A percentile compares a stretch with the other conserved stretches of the same genome.
Evolutionary conservation across 202 grass and related monocot species (phyloP).

Genomic region (Musa balbisiana): DNA sequence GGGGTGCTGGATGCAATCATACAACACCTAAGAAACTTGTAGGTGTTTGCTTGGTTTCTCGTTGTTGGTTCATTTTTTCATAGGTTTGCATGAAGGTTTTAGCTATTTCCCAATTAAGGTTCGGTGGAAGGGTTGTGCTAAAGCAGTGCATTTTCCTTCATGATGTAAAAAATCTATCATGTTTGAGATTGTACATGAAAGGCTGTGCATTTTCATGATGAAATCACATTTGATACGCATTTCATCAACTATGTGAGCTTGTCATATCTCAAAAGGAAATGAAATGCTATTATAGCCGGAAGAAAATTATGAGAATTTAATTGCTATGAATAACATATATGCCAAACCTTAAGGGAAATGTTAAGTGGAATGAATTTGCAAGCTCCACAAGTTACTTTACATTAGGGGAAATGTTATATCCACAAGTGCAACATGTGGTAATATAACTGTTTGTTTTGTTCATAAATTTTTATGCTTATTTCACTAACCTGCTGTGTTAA

Average conservation of each 20-base stretch:
- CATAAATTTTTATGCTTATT: neutral
- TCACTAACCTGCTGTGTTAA: neutral
- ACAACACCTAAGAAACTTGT: slow-evolving; percentile 59
- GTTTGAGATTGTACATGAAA: neutral
- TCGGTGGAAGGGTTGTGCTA: neutral
- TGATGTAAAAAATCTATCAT: neutral
- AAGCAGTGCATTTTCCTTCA: neutral
- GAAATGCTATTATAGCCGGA: neutral
- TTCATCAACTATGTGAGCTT: neutral
- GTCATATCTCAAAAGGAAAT: neutral
- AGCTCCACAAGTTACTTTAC: neutral
- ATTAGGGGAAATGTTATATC: no score
- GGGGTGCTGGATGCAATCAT: slow-evolving; percentile 50
- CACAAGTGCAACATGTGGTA: no score
- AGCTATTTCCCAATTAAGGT: neutral
- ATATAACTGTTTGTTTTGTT: no score
- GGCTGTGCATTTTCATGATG: neutral
- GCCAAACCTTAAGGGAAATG: neutral
- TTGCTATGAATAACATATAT: neutral
- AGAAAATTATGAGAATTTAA: neutral
- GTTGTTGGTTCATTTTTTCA: slow-evolving; percentile 10
- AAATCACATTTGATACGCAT: neutral
- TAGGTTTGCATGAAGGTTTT: slow-evolving; percentile 2
- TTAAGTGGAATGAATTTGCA: neutral
- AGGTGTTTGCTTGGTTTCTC: slow-evolving; percentile 27